A percentile compares a stretch with the other conserved stretches of the same genome.
Evolutionary conservation across 768 basidiomycete species (phyloP).

Genomic region (Suillus cothurnatus): DNA sequence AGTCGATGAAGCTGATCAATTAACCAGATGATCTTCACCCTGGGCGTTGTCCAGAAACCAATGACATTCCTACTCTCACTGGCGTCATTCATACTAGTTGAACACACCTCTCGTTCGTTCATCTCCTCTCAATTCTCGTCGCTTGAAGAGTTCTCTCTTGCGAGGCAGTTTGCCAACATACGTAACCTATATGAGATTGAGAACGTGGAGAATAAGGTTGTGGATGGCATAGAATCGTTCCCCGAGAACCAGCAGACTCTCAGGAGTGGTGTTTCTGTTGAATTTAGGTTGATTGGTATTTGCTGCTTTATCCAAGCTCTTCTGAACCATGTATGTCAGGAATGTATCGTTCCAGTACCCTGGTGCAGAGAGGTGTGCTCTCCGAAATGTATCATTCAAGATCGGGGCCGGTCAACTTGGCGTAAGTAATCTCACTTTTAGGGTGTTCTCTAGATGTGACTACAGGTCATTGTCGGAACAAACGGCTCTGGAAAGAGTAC

Average conservation of each 20-base stretch:
- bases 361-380: conserved; percentile 48
- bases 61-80: conserved; percentile 65
- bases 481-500: no score
- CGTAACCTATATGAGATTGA: conserved; percentile 63
- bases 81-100: conserved; percentile 60
- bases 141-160: conserved; percentile 54
- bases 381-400: conserved; percentile 68
- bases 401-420: conserved; percentile 72
- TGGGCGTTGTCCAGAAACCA: conserved; percentile 64
- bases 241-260: conserved; percentile 50
- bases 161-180: conserved; percentile 53
- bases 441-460: conserved; percentile 22
- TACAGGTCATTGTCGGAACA: no score
- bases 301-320: conserved; percentile 12
- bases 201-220: conserved; percentile 58
- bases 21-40: conserved; percentile 58
- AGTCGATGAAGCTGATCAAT: conserved; percentile 10
- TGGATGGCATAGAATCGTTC: conserved; percentile 51
- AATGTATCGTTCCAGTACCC: conserved; percentile 77
- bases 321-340: conserved; percentile 31
- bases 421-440: conserved; percentile 41
- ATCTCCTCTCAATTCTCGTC: conserved; percentile 48
- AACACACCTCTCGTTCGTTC: conserved; percentile 57
- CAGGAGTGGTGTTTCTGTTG: conserved; percentile 52
- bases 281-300: conserved; percentile 48